Conservation (phyloP, 2,329 filamentous ascomycete genomes). For the Cordyceps militaris region DNA sequence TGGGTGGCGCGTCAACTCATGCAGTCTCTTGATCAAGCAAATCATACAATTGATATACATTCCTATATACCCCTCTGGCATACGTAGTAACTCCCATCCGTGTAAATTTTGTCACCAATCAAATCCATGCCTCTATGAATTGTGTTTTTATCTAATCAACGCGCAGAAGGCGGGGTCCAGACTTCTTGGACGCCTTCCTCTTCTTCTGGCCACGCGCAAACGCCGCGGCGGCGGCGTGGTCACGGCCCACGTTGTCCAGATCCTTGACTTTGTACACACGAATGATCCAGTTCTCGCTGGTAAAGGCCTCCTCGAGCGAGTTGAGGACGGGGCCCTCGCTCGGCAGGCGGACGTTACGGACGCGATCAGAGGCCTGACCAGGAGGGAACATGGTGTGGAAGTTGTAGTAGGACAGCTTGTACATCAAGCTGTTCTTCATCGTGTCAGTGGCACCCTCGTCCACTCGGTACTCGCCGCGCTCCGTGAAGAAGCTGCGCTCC, state of each 20-base stretch:
- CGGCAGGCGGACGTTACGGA: conserved; percentile 75
- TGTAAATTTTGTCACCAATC: conserved; percentile 8
- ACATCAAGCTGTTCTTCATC: conserved; percentile 99
- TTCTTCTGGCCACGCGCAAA: conserved; percentile 80
- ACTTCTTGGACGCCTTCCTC: conserved; percentile 66
- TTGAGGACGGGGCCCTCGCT: conserved; percentile 77
- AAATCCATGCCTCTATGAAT: conserved; percentile 3
- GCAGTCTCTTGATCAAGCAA: conserved; percentile 10
- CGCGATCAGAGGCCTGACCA: conserved; percentile 84
- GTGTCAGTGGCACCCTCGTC: conserved; percentile 89
- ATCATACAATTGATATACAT: conserved; percentile 23
- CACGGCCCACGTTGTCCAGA: conserved; percentile 88
- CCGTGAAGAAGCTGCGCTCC: conserved; percentile 92
- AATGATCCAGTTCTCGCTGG: conserved; percentile 99
- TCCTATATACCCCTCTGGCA: conserved; percentile 21
- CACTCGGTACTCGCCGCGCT: conserved; percentile 88
- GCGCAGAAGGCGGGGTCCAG: conserved; percentile 62
- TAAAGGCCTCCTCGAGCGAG: conserved; percentile 93
- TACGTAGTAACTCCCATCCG: conserved; percentile 27
- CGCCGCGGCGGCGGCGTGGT: conserved; percentile 62
- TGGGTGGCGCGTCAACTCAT: too few relatives aligned
- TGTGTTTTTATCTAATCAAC: conserved; percentile 51
- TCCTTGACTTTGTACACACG: conserved; percentile 99
- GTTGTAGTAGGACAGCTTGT: conserved; percentile 99
- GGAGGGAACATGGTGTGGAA: conserved; percentile 85